Evolutionary conservation across 768 basidiomycete genomes (phyloP).

Genomic region (Leccinum disarticulatum): DNA sequence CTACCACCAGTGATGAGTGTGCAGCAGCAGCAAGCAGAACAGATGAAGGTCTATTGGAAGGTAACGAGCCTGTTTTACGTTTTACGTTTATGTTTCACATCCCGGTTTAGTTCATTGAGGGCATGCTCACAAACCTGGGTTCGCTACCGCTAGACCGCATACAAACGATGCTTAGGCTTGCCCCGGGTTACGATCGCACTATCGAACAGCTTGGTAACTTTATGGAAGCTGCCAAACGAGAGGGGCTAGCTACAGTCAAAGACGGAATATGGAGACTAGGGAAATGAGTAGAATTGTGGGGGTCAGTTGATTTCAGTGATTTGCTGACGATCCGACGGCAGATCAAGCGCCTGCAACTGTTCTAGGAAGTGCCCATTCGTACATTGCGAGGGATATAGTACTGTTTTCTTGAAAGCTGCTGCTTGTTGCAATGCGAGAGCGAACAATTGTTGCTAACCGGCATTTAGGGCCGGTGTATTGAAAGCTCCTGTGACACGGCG

Average conservation of each 20-base stretch:
- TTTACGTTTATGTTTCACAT: conserved; percentile 3
- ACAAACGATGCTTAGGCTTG: conserved; percentile 84
- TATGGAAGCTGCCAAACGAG: conserved; percentile 77
- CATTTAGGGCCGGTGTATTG: conserved; percentile 29
- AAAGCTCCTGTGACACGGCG: neutral
- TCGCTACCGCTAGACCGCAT: conserved; percentile 77
- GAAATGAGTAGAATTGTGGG: conserved; percentile 11
- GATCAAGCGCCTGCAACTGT: conserved; percentile 11
- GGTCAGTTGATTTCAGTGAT: neutral
- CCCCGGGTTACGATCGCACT: conserved; percentile 78
- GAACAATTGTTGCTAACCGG: conserved; percentile 1
- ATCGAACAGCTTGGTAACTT: conserved; percentile 76
- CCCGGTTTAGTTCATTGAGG: conserved; percentile 71
- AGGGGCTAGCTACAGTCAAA: conserved; percentile 68
- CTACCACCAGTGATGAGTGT: conserved; percentile 49
- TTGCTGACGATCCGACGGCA: neutral
- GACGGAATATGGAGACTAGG: conserved; percentile 71
- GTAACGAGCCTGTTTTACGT: conserved; percentile 34
- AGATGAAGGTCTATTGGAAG: conserved; percentile 90
- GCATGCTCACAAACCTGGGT: conserved; percentile 88
- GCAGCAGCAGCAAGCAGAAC: conserved; percentile 78
- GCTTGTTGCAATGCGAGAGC: no score
- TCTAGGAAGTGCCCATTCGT: conserved; percentile 9
- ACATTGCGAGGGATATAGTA: conserved; percentile 6
- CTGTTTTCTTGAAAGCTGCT: neutral